These are phyloP conservation scores for Aspergillus novoparasiticus DNA, from an alignment of 2,329 filamentous ascomycete genomes.

Conservation along the genomic window DNA sequence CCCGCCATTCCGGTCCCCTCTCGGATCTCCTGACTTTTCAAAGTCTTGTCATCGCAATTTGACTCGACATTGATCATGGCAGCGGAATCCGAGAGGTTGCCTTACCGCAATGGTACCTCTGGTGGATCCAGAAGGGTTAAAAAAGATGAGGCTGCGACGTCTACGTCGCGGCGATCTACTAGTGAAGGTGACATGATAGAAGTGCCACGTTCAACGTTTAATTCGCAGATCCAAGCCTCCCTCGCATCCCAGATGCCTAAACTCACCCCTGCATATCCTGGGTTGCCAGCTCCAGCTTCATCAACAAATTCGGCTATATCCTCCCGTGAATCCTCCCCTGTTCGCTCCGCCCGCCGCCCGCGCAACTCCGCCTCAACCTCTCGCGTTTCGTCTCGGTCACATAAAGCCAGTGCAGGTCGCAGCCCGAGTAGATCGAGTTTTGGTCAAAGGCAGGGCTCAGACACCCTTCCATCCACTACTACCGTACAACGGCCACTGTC, in stretches of 20 bases:
- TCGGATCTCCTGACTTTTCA: conserved; percentile 40
- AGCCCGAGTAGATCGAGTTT: conserved; percentile 60
- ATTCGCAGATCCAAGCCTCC: conserved; percentile 28
- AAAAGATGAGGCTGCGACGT: conserved; percentile 29
- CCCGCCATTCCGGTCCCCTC: conserved; percentile 32
- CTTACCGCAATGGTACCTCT: conserved; percentile 35
- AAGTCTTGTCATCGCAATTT: conserved; percentile 31
- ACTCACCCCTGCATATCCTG: conserved; percentile 29
- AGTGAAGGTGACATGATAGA: conserved; percentile 34
- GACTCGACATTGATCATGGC: conserved; percentile 35
- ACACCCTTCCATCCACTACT: conserved; percentile 59
- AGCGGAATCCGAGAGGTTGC: conserved; percentile 41
- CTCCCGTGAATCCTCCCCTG: conserved; percentile 54
- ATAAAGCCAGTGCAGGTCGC: conserved; percentile 68
- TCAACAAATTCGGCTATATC: conserved; percentile 49
- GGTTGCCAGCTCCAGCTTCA: conserved; percentile 38
- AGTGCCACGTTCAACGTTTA: conserved; percentile 29
- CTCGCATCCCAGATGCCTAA: conserved; percentile 37
- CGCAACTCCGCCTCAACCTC: conserved; percentile 34
- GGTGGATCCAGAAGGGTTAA: conserved; percentile 32
- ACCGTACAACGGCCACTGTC: conserved; percentile 69
- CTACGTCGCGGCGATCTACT: conserved; percentile 30
- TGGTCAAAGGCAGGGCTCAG: conserved; percentile 38
- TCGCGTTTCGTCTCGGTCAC: conserved; percentile 55
- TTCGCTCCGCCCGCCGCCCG: conserved; percentile 34